phyloP scores from a whole-genome alignment of 805 yeast genomes.

The Yamadazyma tumulicola region DNA sequence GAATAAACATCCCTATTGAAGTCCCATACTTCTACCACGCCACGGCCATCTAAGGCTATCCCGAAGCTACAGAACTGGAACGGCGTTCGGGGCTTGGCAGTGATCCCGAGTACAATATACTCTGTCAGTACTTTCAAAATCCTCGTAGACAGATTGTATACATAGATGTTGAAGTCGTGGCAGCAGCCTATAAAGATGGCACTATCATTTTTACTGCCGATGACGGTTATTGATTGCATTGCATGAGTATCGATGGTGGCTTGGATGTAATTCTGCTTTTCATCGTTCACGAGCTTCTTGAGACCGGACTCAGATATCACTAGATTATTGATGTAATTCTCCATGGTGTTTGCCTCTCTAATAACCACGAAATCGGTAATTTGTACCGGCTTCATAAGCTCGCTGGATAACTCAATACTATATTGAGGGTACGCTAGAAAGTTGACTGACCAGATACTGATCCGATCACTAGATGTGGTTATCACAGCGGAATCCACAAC shows the following conservation, averaged over 20 bases:
- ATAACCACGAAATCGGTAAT: slow-evolving; percentile 1
- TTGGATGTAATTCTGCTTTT: slow-evolving; percentile 12
- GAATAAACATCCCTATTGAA: slow-evolving; percentile 9
- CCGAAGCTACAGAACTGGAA: slow-evolving; percentile 25
- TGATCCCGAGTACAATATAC: slow-evolving; percentile 16
- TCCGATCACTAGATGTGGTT: slow-evolving; percentile 15
- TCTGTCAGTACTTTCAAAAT: slow-evolving; percentile 19
- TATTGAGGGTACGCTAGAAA: slow-evolving; percentile 26
- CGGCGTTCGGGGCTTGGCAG: slow-evolving; percentile 15
- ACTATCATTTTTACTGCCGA: slow-evolving; percentile 8
- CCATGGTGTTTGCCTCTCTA: slow-evolving; percentile 8
- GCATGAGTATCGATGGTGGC: slow-evolving; percentile 7
- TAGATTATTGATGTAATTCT: slow-evolving; percentile 17
- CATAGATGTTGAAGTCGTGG: slow-evolving; percentile 8
- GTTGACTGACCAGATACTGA: slow-evolving; percentile 34
- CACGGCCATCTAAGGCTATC: no score
- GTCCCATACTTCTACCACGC: slow-evolving; percentile 30
- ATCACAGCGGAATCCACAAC: slow-evolving; percentile 13
- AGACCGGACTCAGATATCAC: slow-evolving; percentile 21
- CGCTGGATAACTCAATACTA: slow-evolving; percentile 3
- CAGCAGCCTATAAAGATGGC: slow-evolving; percentile 8
- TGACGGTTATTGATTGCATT: slow-evolving; percentile 3
- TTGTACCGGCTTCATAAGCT: slow-evolving; percentile 1
- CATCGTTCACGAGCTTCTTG: slow-evolving; percentile 16
- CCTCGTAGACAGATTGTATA: slow-evolving; percentile 9